Base-by-base conservation (phyloP, 768 basidiomycete genomes). In the Rubroboletus satanas region DNA sequence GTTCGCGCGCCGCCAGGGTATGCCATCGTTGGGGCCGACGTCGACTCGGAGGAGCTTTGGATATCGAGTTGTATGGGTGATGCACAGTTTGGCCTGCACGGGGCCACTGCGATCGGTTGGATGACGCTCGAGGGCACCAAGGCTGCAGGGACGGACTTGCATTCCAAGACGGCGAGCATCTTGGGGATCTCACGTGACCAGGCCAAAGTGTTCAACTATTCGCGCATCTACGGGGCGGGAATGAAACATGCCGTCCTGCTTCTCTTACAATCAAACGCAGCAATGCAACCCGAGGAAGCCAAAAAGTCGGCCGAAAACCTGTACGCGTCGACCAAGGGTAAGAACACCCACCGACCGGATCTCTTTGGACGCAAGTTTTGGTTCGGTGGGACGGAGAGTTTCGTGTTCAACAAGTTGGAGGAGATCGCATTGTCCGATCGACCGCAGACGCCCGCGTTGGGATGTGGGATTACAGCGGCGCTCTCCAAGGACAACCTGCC, bases 51-150 rank as follows among this genome's bases (percentile, higher is more conserved):
- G 73, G 97, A 99, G 71, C 77, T 99, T 23, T 98, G 97, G 97
- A 98, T 98, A 60, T 96, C 95, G 18, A 94, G 91, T 64, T 92
- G 93, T 56, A 96, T 98, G 92, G 96, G 96, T 0, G 97, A 98
- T 66, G 91, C 94, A 0, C 96, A 99, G 71, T 97, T 99, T 69
- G 97, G 96, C 9, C 69, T 96, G 54, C 95, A 99, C 62, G 96
- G 96, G 11, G 93, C 94, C 11, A 95, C 94, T 3, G 94, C 96
- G 2, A 85, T 99, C 41, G 96, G 97, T 4, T 98, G 96, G 96
- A 98, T 99, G 96, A 98, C 95, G 15, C 80, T 99, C 29, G 97
- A 98, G 70, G 95, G 97, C 1, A 96, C 95, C 15, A 98, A 98
- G 72, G 80, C 86, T 0, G 87, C 89, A 0, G 94, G 94, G 6